Evolutionary conservation across 768 basidiomycete species (phyloP).

Genomic region (Agaricus blazei): DNA sequence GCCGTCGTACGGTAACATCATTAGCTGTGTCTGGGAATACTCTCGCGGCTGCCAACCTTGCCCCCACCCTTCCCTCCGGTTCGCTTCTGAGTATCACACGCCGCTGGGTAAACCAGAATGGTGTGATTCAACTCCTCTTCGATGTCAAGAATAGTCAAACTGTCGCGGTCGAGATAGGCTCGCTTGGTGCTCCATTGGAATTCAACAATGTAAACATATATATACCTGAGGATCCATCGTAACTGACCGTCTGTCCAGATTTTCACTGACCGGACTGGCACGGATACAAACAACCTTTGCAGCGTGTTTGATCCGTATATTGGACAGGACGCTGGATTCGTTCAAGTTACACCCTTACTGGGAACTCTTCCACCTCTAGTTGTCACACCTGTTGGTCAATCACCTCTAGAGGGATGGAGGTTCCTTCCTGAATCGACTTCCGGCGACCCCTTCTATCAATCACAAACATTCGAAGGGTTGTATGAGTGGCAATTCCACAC

Average conservation of each 20-base stretch:
- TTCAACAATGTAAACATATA: constrained; percentile 45
- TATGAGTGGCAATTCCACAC: constrained; percentile 62
- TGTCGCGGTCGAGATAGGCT: constrained; percentile 46
- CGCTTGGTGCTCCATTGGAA: constrained; percentile 47
- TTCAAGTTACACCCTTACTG: constrained; percentile 47
- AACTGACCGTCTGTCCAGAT: constrained; percentile 30
- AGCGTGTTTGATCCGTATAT: constrained; percentile 55
- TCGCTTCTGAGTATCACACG: constrained; percentile 46
- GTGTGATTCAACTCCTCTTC: constrained; percentile 42
- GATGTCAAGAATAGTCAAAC: constrained; percentile 44
- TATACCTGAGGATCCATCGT: neutral
- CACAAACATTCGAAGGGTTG: constrained; percentile 54
- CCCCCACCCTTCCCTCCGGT: constrained; percentile 39
- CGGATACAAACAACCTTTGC: constrained; percentile 46
- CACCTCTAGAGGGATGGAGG: constrained; percentile 56
- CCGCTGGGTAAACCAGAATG: constrained; percentile 41
- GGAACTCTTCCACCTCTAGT: constrained; percentile 49
- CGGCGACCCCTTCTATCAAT: constrained; percentile 44
- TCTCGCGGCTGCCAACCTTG: constrained; percentile 43
- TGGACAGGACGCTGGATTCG: constrained; percentile 52
- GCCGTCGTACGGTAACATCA: constrained; percentile 34
- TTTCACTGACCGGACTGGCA: constrained; percentile 47
- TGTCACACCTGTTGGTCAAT: constrained; percentile 38
- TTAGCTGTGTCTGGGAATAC: constrained; percentile 36
- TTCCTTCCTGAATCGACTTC: constrained; percentile 48